Percentiles rank a stretch among this genome's conserved stretches.
Conservation (phyloP, 2,329 filamentous ascomycete species). For the Trichophyton schoenleinii region DNA sequence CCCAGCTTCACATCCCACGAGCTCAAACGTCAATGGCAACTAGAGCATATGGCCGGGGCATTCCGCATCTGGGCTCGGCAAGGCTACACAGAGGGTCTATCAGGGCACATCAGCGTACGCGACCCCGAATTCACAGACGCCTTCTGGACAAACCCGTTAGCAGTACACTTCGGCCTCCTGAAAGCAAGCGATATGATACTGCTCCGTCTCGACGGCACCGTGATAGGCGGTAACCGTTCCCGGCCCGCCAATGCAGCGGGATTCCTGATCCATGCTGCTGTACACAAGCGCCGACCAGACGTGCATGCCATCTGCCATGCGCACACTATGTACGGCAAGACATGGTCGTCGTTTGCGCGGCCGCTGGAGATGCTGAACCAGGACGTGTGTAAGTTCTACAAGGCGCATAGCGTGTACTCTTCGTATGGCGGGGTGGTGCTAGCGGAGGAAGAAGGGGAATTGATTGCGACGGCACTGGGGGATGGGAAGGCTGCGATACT, state of each 20-base stretch:
- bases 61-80: conserved; percentile 39
- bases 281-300: conserved; percentile 44
- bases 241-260: conserved; percentile 36
- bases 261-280: conserved; percentile 36
- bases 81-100: conserved; percentile 37
- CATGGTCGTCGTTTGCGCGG: conserved; percentile 33
- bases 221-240: conserved; percentile 8
- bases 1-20: conserved; percentile 23
- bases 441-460: conserved; percentile 49
- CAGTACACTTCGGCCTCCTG: conserved; percentile 35
- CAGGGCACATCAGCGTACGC: conserved; percentile 36
- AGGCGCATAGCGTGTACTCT: conserved; percentile 52
- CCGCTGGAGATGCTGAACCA: conserved; percentile 36
- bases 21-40: conserved; percentile 26
- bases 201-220: conserved; percentile 30
- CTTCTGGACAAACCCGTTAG: conserved; percentile 28
- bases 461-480: conserved; percentile 52
- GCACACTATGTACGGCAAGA: conserved; percentile 36
- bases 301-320: conserved; percentile 36
- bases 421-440: conserved; percentile 54
- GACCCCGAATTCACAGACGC: conserved; percentile 10
- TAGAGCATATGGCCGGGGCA: conserved; percentile 35
- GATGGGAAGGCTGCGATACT: conserved; percentile 51
- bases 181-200: conserved; percentile 34
- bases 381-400: conserved; percentile 49